A percentile compares a stretch with the other conserved stretches of the same genome.
phyloP scores from a whole-genome alignment of 192 early-diverging fungal genomes.

The Podila minutissima region DNA sequence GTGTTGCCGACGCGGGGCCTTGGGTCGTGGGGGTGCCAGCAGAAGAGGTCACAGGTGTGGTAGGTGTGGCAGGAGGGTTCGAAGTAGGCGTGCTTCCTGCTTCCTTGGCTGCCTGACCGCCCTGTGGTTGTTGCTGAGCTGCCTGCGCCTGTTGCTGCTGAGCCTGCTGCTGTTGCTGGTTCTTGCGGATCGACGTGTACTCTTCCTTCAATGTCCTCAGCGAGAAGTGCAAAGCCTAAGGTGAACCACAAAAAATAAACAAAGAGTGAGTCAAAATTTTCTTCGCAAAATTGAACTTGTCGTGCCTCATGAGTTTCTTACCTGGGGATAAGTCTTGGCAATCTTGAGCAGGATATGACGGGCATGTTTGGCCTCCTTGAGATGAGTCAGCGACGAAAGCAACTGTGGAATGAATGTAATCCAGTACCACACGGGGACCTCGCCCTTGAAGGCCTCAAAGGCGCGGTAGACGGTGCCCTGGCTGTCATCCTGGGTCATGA shows the following conservation, averaged over 20 bases:
- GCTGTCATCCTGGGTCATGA: slow-evolving; percentile 89
- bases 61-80: slow-evolving; percentile 48
- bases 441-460: slow-evolving; percentile 91
- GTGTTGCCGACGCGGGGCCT: slow-evolving; percentile 10
- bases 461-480: slow-evolving; percentile 78
- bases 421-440: slow-evolving; percentile 97
- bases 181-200: slow-evolving; percentile 70
- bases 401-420: slow-evolving; percentile 98
- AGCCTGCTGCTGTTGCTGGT: slow-evolving; percentile 29
- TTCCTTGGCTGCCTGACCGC: slow-evolving; percentile 13
- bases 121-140: slow-evolving; percentile 10
- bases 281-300: too few relatives aligned
- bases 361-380: slow-evolving; percentile 84
- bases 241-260: slow-evolving; percentile 17
- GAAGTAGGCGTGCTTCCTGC: slow-evolving; percentile 1
- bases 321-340: slow-evolving; percentile 93
- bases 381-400: slow-evolving; percentile 75
- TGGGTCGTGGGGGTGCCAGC: slow-evolving; percentile 6
- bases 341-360: slow-evolving; percentile 89
- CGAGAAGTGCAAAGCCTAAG: slow-evolving; percentile 93
- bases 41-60: slow-evolving; percentile 38
- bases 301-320: slow-evolving; percentile 12
- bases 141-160: slow-evolving; percentile 23
- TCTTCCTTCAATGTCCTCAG: slow-evolving; percentile 95
- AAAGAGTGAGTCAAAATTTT: neutral